Evolutionary conservation across 768 basidiomycete species (phyloP).

Genomic region (Mycena latifolia): DNA sequence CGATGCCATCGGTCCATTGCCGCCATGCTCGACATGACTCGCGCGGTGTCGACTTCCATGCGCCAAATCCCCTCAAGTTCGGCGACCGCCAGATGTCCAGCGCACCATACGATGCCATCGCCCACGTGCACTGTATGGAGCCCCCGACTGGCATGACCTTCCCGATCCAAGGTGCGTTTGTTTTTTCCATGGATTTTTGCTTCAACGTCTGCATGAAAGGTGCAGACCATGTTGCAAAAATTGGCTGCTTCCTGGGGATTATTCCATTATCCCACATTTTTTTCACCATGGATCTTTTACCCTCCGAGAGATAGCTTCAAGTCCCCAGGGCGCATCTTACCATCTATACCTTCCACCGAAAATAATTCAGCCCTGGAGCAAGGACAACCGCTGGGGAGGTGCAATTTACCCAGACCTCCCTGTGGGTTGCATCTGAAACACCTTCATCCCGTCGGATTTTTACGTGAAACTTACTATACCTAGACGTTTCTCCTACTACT

Average conservation of each 20-base stretch:
- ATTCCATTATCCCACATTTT: slow-evolving; percentile 11
- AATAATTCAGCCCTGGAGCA: slow-evolving; percentile 7
- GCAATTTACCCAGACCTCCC: not conserved
- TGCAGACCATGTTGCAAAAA: slow-evolving; percentile 7
- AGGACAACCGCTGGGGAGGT: not conserved
- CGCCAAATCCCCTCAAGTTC: no score
- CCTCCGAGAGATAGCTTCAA: no score
- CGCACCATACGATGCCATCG: no score
- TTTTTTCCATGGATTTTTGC: no score
- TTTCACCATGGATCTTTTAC: slow-evolving; percentile 7
- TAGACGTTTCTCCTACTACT: not conserved
- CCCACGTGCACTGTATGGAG: no score
- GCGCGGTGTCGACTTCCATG: no score
- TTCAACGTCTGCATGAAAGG: no score
- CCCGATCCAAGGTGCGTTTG: no score
- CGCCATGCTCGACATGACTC: no score
- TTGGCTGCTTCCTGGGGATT: slow-evolving; percentile 10
- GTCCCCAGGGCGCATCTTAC: slow-evolving; percentile 2
- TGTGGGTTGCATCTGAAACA: slow-evolving; percentile 8
- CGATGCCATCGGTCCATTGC: no score
- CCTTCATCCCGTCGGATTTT: not conserved
- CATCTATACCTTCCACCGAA: slow-evolving; percentile 1
- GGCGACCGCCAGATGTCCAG: no score
- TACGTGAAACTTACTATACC: not conserved
- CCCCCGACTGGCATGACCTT: no score